Percentiles rank a stretch among this genome's conserved stretches.
Conservation (phyloP, 345 rosid genomes). For the Dipteronia sinensis region DNA sequence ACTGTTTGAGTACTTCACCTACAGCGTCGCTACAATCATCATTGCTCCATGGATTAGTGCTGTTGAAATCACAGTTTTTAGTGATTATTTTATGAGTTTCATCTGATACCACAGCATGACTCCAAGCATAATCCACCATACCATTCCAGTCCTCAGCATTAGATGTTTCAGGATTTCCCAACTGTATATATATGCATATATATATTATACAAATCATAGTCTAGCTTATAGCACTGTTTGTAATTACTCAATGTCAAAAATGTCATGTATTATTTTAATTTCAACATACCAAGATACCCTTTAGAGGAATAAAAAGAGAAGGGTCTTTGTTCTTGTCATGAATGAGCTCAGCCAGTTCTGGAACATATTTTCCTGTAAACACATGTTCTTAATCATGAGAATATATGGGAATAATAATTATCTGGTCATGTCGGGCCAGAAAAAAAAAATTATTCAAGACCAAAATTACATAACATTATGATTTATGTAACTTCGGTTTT, state of each 20-base stretch:
- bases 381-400: not conserved
- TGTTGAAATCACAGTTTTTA: conserved; percentile 60
- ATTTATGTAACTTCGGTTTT: no score
- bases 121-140: conserved; percentile 87
- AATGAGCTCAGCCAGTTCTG: conserved; percentile 76
- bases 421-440: no score
- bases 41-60: conserved; percentile 62
- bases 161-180: conserved; percentile 91
- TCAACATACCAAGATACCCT: conserved; percentile 74
- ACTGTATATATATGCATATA: conserved; percentile 28
- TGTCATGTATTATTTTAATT: not conserved
- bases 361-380: conserved; percentile 76
- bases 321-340: conserved; percentile 61
- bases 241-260: not conserved
- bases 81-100: conserved; percentile 63
- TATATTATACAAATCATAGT: no score
- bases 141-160: conserved; percentile 85
- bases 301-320: conserved; percentile 57
- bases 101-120: conserved; percentile 89
- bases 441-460: no score
- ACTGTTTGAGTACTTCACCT: conserved; percentile 64
- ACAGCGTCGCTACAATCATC: conserved; percentile 52
- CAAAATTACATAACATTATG: no score
- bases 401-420: not conserved
- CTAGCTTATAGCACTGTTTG: not conserved